Percentiles rank a stretch among this genome's conserved stretches.
These are phyloP conservation scores for Plantago major DNA, from an alignment of 257 asterid species.

Conservation along the genomic window DNA sequence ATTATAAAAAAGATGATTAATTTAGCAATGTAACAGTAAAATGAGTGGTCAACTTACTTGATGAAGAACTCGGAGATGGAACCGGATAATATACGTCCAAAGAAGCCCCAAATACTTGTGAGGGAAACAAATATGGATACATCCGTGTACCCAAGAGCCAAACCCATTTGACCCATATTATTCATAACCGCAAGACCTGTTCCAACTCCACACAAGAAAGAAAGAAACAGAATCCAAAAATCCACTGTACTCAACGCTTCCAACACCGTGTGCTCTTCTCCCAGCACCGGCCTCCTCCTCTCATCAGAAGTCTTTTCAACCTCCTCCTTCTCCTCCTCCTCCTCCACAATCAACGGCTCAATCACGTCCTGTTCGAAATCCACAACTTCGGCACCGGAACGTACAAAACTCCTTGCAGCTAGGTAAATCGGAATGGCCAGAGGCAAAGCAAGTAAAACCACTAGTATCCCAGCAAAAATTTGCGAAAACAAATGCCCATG, in stretches of 20 bases:
- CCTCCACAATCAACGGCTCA: conserved; percentile 37
- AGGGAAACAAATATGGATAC: conserved; percentile 92
- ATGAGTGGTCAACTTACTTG: conserved; percentile 45
- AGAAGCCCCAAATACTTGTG: conserved; percentile 94
- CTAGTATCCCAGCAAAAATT: conserved; percentile 57
- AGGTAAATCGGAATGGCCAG: conserved; percentile 59
- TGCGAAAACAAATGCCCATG: conserved; percentile 54
- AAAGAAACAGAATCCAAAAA: conserved; percentile 76
- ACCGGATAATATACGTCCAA: conserved; percentile 91
- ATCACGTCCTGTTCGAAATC: conserved; percentile 38
- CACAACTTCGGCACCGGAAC: conserved; percentile 18
- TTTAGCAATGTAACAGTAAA: too few species aligned
- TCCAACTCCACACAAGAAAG: conserved; percentile 92
- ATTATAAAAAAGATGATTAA: too few species aligned
- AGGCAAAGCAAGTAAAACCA: conserved; percentile 65
- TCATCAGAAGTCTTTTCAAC: conserved; percentile 16
- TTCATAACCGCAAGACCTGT: conserved; percentile 94
- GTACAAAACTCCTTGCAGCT: conserved; percentile 22
- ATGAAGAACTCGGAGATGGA: conserved; percentile 75
- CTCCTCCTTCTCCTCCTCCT: conserved; percentile 13
- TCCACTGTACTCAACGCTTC: conserved; percentile 63
- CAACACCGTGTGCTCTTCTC: conserved; percentile 75
- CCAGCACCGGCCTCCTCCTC: conserved; percentile 45
- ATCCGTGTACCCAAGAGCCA: conserved; percentile 79
- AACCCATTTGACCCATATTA: conserved; percentile 90